phyloP scores from a whole-genome alignment of 2,329 filamentous ascomycete species.

The Fonsecaea monophora region DNA sequence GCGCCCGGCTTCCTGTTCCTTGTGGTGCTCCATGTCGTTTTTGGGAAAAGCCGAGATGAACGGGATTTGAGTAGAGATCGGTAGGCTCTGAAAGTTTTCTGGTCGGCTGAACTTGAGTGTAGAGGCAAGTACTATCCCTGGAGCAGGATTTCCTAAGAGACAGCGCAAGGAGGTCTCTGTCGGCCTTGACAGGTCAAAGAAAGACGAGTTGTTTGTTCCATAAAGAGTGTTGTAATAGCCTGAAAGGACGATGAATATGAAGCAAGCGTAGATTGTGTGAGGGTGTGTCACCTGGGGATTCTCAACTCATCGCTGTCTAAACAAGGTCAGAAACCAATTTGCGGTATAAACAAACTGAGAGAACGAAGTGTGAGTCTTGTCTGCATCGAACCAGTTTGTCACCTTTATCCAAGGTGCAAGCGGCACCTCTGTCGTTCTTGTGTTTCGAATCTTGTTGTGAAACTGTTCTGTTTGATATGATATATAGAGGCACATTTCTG shows the following conservation, averaged over 20 bases:
- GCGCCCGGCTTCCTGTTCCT: background rate
- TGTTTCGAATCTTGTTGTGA: background rate
- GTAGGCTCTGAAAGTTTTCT: background rate
- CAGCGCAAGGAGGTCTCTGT: background rate
- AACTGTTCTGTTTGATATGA: too few relatives aligned
- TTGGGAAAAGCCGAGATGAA: background rate
- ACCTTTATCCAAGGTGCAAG: background rate
- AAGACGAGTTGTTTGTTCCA: slow-evolving; percentile 1
- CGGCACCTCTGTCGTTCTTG: background rate
- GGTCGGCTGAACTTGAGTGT: background rate
- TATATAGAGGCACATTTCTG: too few relatives aligned
- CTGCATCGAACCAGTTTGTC: background rate
- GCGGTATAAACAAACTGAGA: background rate
- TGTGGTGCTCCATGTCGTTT: background rate
- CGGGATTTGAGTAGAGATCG: background rate
- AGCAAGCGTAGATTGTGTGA: background rate
- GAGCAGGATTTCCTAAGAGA: background rate
- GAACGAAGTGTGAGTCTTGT: background rate
- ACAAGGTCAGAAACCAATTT: background rate
- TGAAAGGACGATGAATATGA: background rate
- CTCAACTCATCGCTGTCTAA: background rate
- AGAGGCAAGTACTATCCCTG: background rate
- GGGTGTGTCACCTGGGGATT: background rate
- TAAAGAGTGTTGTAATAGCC: background rate
- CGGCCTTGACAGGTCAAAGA: background rate